phyloP scores from a whole-genome alignment of 2,329 filamentous ascomycete species.

The Aspergillus costaricaensis region DNA sequence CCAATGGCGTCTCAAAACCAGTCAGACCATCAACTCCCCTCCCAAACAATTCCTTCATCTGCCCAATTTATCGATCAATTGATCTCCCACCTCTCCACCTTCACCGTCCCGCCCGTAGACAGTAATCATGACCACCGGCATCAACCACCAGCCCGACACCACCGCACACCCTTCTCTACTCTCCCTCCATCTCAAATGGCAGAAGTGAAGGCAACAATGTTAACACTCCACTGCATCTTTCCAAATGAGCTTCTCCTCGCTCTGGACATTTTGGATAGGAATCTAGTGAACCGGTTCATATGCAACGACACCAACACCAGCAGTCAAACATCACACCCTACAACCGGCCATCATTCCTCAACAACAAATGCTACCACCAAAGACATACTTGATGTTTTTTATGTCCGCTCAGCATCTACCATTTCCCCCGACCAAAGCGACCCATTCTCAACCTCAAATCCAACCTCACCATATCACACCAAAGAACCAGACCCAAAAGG shows the following conservation, averaged over 20 bases:
- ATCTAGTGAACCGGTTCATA: constrained; percentile 63
- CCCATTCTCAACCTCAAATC: constrained; percentile 1
- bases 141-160: constrained; percentile 4
- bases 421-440: constrained; percentile 27
- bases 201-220: constrained; percentile 58
- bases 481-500: constrained; percentile 30
- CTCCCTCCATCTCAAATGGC: constrained; percentile 26
- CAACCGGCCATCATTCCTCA: not conserved
- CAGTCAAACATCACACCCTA: too few relatives aligned
- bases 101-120: not conserved
- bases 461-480: constrained; percentile 16
- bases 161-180: constrained; percentile 24
- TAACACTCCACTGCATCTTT: constrained; percentile 83
- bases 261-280: constrained; percentile 81
- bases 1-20: not conserved
- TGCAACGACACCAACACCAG: constrained; percentile 6
- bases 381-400: constrained; percentile 51
- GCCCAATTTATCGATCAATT: constrained; percentile 28
- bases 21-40: not conserved
- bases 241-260: constrained; percentile 79
- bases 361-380: not conserved
- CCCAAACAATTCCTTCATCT: constrained; percentile 1
- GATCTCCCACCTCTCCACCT: constrained; percentile 23
- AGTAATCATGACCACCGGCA: constrained; percentile 11
- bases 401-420: constrained; percentile 63